phyloP scores from a whole-genome alignment of 495 filamentous ascomycete species.

The Aspergillus leporis region DNA sequence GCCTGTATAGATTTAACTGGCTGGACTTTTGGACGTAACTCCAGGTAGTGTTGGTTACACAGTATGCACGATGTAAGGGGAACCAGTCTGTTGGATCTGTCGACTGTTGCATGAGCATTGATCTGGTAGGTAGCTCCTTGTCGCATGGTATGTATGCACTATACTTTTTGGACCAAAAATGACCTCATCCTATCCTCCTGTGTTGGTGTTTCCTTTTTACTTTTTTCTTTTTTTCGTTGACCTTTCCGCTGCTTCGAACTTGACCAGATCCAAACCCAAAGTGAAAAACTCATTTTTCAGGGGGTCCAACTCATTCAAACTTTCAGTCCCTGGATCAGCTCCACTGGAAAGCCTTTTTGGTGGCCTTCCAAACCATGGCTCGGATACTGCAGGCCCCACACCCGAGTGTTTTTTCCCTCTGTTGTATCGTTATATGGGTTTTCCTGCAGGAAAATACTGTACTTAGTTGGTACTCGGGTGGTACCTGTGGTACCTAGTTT shows the following conservation, averaged over 20 bases:
- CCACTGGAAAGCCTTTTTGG: conserved; percentile 11
- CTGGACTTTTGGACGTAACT: not conserved
- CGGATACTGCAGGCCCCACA: conserved; percentile 4
- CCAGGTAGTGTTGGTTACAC: not conserved
- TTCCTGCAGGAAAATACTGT: not conserved
- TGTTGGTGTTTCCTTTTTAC: not conserved
- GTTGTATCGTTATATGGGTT: not conserved
- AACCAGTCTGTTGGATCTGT: conserved; percentile 11
- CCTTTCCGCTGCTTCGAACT: not conserved
- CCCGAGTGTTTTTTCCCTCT: not conserved
- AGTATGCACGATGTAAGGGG: conserved; percentile 2
- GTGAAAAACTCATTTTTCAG: conserved; percentile 2
- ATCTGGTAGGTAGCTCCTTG: not conserved
- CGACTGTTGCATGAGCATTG: not conserved
- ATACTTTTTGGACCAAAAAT: not conserved
- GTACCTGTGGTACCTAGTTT: not conserved
- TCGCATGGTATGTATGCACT: not conserved
- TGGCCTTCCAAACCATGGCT: conserved; percentile 10
- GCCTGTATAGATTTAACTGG: not conserved
- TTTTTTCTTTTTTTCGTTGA: not conserved
- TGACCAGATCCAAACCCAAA: no score
- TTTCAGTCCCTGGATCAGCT: conserved; percentile 22
- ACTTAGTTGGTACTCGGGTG: not conserved
- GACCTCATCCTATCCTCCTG: not conserved
- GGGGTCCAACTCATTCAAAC: not conserved